These are phyloP conservation scores for Kwoniella pini DNA, from an alignment of 768 basidiomycete genomes.

Conservation along the genomic window DNA sequence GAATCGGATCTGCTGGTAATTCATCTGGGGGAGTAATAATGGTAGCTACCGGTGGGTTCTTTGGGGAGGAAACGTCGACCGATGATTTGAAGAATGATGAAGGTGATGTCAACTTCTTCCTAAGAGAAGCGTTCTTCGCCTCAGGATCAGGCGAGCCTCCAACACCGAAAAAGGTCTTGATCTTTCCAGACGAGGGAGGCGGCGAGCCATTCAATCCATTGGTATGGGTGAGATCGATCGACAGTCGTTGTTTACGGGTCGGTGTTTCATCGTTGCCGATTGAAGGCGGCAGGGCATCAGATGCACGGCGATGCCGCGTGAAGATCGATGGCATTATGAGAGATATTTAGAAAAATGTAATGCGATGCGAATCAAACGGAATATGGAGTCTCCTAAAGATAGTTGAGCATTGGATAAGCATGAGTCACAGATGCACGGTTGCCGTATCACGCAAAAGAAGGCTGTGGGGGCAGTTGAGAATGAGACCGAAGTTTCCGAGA, in stretches of 20 bases:
- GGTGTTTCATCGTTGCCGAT: not conserved
- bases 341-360: not conserved
- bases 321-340: conserved; percentile 42
- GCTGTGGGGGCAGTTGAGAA: no score
- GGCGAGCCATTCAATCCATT: not conserved
- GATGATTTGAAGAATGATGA: conserved; percentile 25
- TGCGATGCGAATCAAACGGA: not conserved
- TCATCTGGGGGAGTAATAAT: not conserved
- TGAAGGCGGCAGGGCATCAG: conserved; percentile 20
- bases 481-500: no score
- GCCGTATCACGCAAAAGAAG: no score
- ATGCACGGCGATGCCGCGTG: conserved; percentile 29
- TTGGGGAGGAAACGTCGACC: conserved; percentile 6
- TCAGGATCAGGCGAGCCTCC: conserved; percentile 15
- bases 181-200: conserved; percentile 21
- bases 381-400: not conserved
- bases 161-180: conserved; percentile 31
- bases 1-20: conserved; percentile 1
- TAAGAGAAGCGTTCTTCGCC: conserved; percentile 13
- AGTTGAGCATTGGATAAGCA: not conserved
- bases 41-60: not conserved
- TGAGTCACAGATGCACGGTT: not conserved
- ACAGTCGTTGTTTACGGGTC: conserved; percentile 19
- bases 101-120: conserved; percentile 24
- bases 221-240: conserved; percentile 13